Conservation (phyloP, 2,329 filamentous ascomycete species). For the Fusarium lateritium region DNA sequence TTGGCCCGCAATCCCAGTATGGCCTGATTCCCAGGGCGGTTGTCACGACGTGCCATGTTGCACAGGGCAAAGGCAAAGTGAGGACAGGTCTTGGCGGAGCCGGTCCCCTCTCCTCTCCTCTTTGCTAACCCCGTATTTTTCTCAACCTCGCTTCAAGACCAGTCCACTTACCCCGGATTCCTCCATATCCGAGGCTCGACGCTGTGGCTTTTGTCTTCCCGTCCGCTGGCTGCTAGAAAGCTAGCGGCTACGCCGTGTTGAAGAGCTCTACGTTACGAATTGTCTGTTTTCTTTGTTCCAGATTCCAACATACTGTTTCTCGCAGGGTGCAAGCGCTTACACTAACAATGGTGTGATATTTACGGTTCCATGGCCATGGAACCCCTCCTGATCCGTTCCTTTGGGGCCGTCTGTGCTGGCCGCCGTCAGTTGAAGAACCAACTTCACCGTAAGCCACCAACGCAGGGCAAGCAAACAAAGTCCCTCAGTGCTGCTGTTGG, state of each 20-base stretch:
- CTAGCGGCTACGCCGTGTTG: slow-evolving; percentile 29
- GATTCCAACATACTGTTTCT: slow-evolving; percentile 1
- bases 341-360: slow-evolving; percentile 17
- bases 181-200: slow-evolving; percentile 28
- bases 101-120: slow-evolving; percentile 8
- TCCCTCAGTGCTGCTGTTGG: slow-evolving; percentile 7
- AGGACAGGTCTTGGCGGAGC: slow-evolving; percentile 15
- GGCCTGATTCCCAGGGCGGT: slow-evolving; percentile 4
- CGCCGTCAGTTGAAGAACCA: slow-evolving; percentile 10
- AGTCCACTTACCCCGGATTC: slow-evolving; percentile 39
- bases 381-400: slow-evolving; percentile 23
- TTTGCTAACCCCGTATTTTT: slow-evolving; percentile 2
- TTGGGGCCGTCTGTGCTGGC: slow-evolving; percentile 25
- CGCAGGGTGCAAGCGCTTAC: slow-evolving; percentile 14
- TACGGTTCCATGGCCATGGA: slow-evolving; percentile 32
- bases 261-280: background rate
- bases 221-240: slow-evolving; percentile 11
- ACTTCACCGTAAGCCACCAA: slow-evolving; percentile 27
- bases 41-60: slow-evolving; percentile 26
- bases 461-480: slow-evolving; percentile 17
- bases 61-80: slow-evolving; percentile 6
- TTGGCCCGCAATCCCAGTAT: background rate
- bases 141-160: slow-evolving; percentile 5
- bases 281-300: slow-evolving; percentile 16
- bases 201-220: slow-evolving; percentile 27